Percentiles rank a stretch among this genome's conserved stretches.
Evolutionary conservation across 2,329 filamentous ascomycete genomes (phyloP).

Genomic region (Venturiaceae sp.): DNA sequence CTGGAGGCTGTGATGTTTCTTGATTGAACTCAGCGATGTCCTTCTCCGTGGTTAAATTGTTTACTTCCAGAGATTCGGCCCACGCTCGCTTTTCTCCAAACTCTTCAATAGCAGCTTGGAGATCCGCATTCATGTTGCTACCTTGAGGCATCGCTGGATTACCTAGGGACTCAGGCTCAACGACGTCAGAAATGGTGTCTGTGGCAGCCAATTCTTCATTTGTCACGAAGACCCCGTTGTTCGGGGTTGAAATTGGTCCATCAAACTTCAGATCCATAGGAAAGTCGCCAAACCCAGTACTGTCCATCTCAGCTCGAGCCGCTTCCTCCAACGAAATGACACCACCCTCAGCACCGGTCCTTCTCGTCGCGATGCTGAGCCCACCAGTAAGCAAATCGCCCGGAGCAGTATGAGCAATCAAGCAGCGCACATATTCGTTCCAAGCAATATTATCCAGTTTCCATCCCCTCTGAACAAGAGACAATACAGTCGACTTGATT

Average conservation of each 20-base stretch:
- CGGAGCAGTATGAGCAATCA: slow-evolving; percentile 32
- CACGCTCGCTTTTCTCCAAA: neutral
- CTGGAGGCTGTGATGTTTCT: no score
- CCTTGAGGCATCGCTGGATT: neutral
- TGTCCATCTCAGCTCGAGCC: neutral
- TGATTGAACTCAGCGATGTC: no score
- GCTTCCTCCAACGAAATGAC: neutral
- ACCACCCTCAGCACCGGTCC: neutral
- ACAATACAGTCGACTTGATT: slow-evolving; percentile 33
- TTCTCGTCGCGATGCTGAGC: neutral
- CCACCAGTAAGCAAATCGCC: neutral
- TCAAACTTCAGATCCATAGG: neutral
- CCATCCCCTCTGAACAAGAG: slow-evolving; percentile 60
- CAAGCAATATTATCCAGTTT: slow-evolving; percentile 65
- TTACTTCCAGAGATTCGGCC: neutral
- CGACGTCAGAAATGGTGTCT: neutral
- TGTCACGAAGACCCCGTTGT: no score
- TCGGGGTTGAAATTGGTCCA: no score
- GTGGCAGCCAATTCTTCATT: no score
- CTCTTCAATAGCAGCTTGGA: neutral
- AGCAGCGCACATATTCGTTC: slow-evolving; percentile 67
- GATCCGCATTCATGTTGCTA: neutral
- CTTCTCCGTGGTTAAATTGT: no score
- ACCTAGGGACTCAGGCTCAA: neutral
- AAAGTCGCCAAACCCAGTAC: neutral